A percentile compares a stretch with the other conserved stretches of the same genome.
Evolutionary conservation across 2,329 filamentous ascomycete species (phyloP).

Genomic region (Penicillium digitatum): DNA sequence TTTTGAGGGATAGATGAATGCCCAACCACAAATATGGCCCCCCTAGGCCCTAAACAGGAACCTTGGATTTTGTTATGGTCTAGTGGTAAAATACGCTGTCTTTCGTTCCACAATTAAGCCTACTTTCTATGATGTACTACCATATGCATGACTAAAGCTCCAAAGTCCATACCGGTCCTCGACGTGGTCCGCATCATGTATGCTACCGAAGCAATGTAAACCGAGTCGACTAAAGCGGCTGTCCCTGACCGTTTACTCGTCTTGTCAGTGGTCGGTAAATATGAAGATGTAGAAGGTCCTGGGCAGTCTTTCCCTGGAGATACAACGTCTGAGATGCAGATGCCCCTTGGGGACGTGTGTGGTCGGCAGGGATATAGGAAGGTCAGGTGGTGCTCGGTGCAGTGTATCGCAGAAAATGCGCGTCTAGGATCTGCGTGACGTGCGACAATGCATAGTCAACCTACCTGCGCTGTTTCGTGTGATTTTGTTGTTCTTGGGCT

Average conservation of each 20-base stretch:
- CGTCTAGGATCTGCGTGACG: slow-evolving; percentile 11
- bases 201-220: background rate
- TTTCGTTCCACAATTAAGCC: too few species aligned
- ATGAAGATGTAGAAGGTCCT: background rate
- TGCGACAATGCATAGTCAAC: slow-evolving; percentile 17
- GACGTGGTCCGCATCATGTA: background rate
- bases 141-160: background rate
- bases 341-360: slow-evolving; percentile 12
- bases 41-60: too few species aligned
- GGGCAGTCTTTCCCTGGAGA: background rate
- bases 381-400: slow-evolving; percentile 24
- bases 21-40: too few species aligned
- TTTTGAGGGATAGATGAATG: background rate
- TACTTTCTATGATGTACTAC: background rate
- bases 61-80: too few species aligned
- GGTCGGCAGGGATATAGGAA: slow-evolving; percentile 11
- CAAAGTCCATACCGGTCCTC: background rate
- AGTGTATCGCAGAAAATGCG: slow-evolving; percentile 12
- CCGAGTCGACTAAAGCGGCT: slow-evolving; percentile 3
- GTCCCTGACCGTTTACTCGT: slow-evolving; percentile 6
- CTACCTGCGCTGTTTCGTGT: slow-evolving; percentile 5
- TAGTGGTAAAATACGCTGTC: too few species aligned
- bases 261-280: background rate
- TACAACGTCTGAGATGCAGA: background rate
- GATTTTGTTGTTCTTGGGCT: slow-evolving; percentile 4